Base-by-base conservation (phyloP, 768 basidiomycete genomes). In the Leccinellum albellum region DNA sequence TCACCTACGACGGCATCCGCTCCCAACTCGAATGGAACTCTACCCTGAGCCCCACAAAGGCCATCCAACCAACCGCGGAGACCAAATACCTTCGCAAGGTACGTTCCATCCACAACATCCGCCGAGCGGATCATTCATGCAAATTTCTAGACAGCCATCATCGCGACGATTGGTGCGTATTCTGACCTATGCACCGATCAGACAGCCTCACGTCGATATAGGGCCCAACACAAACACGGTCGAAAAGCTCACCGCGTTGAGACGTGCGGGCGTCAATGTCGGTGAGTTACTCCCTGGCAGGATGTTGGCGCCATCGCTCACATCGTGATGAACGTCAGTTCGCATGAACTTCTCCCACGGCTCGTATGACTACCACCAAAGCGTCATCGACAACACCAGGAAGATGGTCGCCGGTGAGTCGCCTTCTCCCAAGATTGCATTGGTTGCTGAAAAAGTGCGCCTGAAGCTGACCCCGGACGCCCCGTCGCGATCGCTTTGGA, bases 281-380 rank as follows among this genome's bases (percentile, higher is more conserved):
- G 95, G 96, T 96, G 59, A 62, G 93, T 79, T 23, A 51, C 17
- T 42, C 42, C 50, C 45, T 3, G 52, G 42, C 40, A 33, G 40
- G n/a, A 6, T 23, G 17, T 23, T 59, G 14, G 24, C 45, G 32
- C 32, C 35, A 44, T 51, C 50, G 21, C 55, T 59, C 33, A 63
- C 55, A 57, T 56, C 56, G 31, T 28, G 54, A 55, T 42, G 54
- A 45, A 29, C 46, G 4, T 26, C 65, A 98, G 97, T 99, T 62
- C 95, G 97, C 76, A 98, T 99, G 97, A 99, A 99, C 83, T 99
- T 98, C 74, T 98, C 96, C 54, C 97, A 99, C 85, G 97, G 97
- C 48, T 89, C 88, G 55, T 95, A 99, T 75, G 94, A 94, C 67
- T 98, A 96, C 74, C 97, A 98, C 78, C 94, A 99, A 78, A 94